These are phyloP conservation scores for Neoscytalidium dimidiatum DNA, from an alignment of 2,329 filamentous ascomycete species.

Conservation along the genomic window DNA sequence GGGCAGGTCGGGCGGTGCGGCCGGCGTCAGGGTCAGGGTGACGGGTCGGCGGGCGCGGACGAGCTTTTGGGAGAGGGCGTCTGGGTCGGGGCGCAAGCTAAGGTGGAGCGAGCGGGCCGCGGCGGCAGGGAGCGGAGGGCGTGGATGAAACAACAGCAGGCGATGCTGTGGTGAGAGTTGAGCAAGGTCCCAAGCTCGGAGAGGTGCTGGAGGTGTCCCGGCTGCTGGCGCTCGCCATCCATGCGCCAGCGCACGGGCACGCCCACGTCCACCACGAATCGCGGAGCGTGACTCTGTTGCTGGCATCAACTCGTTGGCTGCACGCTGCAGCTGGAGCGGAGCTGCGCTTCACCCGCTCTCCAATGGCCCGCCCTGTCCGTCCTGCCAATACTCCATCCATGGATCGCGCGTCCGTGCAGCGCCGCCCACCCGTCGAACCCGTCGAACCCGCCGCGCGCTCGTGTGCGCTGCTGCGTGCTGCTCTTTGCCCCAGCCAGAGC, in stretches of 20 bases:
- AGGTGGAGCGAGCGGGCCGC: constrained; percentile 4
- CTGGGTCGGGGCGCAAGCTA: background rate
- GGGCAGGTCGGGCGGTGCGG: constrained; percentile 16
- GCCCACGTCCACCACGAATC: too few relatives aligned
- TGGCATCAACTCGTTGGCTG: constrained; percentile 16
- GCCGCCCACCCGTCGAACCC: too few relatives aligned
- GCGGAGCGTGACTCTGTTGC: constrained; percentile 17
- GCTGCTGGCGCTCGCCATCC: constrained; percentile 6
- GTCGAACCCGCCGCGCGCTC: too few relatives aligned
- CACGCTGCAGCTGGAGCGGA: constrained; percentile 12
- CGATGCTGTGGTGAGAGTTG: constrained; percentile 13
- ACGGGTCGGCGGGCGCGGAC: background rate
- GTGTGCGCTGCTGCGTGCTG: background rate
- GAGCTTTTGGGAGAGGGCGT: background rate
- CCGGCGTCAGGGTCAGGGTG: constrained; percentile 18
- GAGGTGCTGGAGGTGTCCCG: constrained; percentile 15
- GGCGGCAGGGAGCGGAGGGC: background rate
- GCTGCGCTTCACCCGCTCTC: background rate
- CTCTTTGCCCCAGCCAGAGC: background rate
- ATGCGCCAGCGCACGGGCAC: constrained; percentile 7
- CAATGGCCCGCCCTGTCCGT: constrained; percentile 7
- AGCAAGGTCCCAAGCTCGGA: constrained; percentile 17
- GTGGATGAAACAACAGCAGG: constrained; percentile 6
- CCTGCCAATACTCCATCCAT: background rate
- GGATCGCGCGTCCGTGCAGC: background rate